phyloP scores from a whole-genome alignment of 345 rosid genomes.

The Psidium guajava region DNA sequence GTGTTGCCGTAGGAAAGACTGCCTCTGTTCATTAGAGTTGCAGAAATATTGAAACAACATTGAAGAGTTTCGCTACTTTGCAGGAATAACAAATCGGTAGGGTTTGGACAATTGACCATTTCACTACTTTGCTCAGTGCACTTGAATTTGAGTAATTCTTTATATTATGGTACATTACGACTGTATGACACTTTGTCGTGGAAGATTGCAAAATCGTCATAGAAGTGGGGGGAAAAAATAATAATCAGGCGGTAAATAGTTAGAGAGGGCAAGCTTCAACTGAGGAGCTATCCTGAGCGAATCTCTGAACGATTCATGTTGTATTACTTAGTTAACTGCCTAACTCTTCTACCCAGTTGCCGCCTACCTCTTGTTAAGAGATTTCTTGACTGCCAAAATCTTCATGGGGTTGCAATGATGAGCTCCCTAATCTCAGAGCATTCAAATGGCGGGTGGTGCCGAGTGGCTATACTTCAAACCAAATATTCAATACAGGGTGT shows the following conservation, averaged over 20 bases:
- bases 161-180: not conserved
- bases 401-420: fast-evolving
- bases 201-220: not conserved
- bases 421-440: not conserved
- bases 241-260: not conserved
- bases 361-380: not conserved
- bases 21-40: not conserved
- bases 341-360: not conserved
- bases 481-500: not conserved
- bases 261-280: not conserved
- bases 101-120: not conserved
- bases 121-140: not conserved
- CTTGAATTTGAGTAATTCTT: not conserved
- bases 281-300: no score
- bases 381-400: not conserved
- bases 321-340: not conserved
- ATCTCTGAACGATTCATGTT: not conserved
- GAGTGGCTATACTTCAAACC: not conserved
- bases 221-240: not conserved
- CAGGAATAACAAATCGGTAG: not conserved
- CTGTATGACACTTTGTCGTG: no score
- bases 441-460: fast-evolving
- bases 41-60: not conserved
- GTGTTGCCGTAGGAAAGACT: not conserved
- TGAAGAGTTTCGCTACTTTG: not conserved